These are phyloP conservation scores for Boletus tomentosulus DNA, from an alignment of 768 basidiomycete species.

Conservation along the genomic window DNA sequence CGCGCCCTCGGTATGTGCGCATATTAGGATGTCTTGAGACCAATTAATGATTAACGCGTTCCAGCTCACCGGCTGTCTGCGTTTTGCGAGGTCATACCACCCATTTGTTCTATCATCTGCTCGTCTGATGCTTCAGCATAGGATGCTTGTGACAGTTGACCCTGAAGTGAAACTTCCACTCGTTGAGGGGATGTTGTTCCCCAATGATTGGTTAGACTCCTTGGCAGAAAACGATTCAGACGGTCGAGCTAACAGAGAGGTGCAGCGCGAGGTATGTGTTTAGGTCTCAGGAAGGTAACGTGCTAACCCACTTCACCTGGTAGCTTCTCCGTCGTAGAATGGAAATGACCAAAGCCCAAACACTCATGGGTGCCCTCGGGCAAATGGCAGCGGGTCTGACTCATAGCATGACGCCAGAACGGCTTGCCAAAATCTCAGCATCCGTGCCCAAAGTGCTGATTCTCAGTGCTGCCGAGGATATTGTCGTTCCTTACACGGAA, in stretches of 20 bases:
- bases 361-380: conserved; percentile 56
- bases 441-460: conserved; percentile 63
- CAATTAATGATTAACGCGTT: neutral
- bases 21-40: neutral
- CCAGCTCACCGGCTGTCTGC: conserved; percentile 39
- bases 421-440: conserved; percentile 45
- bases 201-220: conserved; percentile 55
- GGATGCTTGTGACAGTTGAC: conserved; percentile 36
- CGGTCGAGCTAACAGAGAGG: conserved; percentile 60
- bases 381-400: conserved; percentile 70
- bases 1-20: conserved; percentile 53
- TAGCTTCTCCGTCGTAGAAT: conserved; percentile 48
- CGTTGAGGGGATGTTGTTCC: conserved; percentile 56
- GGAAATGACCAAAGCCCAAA: conserved; percentile 53
- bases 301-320: neutral
- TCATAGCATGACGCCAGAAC: conserved; percentile 51
- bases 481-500: conserved; percentile 49
- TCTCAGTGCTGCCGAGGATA: conserved; percentile 66
- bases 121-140: conserved; percentile 22
- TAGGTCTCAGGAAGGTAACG: neutral
- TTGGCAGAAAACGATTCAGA: conserved; percentile 48
- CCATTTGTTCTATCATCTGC: neutral
- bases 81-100: conserved; percentile 32
- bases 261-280: conserved; percentile 49
- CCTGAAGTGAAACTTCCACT: conserved; percentile 45